Evolutionary conservation across 108 stramenopile genomes (phyloP).

Genomic region (Schizochytrium sp.): DNA sequence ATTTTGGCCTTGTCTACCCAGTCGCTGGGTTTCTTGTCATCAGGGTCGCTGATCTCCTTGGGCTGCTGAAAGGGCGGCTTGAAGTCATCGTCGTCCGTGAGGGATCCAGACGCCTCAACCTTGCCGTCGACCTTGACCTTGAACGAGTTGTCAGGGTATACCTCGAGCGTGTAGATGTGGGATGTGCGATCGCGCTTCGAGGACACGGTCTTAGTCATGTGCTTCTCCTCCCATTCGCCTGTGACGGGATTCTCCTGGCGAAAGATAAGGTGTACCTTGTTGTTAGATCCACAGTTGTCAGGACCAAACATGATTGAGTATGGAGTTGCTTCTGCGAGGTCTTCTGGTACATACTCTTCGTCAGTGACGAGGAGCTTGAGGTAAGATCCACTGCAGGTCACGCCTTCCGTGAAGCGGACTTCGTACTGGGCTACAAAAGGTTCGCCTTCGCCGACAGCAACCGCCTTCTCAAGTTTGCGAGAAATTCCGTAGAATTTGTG

Average conservation of each 20-base stretch:
- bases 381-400: conserved; percentile 77
- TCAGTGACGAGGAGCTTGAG: conserved; percentile 62
- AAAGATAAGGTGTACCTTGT: conserved; percentile 97
- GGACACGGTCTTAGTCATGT: conserved; percentile 88
- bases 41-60: conserved; percentile 96
- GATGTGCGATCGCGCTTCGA: conserved; percentile 86
- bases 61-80: conserved; percentile 83
- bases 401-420: conserved; percentile 69
- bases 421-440: conserved; percentile 78
- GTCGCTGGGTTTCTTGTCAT: conserved; percentile 90
- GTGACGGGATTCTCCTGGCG: conserved; percentile 77
- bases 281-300: conserved; percentile 93
- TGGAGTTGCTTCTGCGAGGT: conserved; percentile 94
- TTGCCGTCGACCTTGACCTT: conserved; percentile 96
- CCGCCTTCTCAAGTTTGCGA: conserved; percentile 59
- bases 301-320: conserved; percentile 99
- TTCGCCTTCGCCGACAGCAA: conserved; percentile 46
- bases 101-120: conserved; percentile 85
- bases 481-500: conserved; percentile 68
- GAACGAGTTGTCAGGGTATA: conserved; percentile 94
- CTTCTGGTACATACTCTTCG: conserved; percentile 24
- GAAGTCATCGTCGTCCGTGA: conserved; percentile 86
- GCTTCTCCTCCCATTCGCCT: conserved; percentile 81
- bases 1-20: conserved; percentile 97
- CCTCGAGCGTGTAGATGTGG: conserved; percentile 95